Conservation (phyloP, 1,284 basidiomycete genomes). For the Trametes sp. region DNA sequence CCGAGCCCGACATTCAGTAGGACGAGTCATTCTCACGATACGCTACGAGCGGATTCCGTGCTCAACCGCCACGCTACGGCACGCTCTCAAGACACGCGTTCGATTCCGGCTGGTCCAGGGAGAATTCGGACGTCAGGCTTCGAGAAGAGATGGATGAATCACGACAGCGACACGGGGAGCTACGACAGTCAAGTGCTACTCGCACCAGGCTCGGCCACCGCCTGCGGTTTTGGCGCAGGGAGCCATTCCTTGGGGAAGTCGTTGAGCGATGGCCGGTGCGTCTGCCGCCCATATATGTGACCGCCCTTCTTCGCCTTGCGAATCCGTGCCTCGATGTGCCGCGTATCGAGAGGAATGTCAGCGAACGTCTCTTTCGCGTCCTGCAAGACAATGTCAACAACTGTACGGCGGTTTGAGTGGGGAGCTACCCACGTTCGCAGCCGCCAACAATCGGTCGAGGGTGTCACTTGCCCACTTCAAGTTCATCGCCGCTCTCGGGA, state of each 20-base stretch:
- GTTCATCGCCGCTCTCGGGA: conserved; percentile 81
- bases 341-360: conserved; percentile 77
- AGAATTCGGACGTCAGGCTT: neutral
- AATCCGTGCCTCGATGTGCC: conserved; percentile 76
- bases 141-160: conserved; percentile 10
- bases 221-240: conserved; percentile 43
- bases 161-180: conserved; percentile 11
- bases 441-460: conserved; percentile 72
- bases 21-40: conserved; percentile 21
- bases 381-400: conserved; percentile 44
- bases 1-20: conserved; percentile 1
- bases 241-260: conserved; percentile 89
- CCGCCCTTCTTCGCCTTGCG: conserved; percentile 76
- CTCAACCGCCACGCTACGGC: conserved; percentile 1
- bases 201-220: conserved; percentile 19
- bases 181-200: conserved; percentile 28
- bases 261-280: conserved; percentile 65
- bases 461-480: conserved; percentile 87
- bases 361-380: conserved; percentile 58
- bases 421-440: conserved; percentile 74
- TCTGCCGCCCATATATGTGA: conserved; percentile 64
- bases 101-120: conserved; percentile 2
- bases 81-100: neutral
- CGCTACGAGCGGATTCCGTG: conserved; percentile 15
- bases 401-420: neutral